Evolutionary conservation across 768 basidiomycete species (phyloP).

Genomic region (Lactarius trivialis): DNA sequence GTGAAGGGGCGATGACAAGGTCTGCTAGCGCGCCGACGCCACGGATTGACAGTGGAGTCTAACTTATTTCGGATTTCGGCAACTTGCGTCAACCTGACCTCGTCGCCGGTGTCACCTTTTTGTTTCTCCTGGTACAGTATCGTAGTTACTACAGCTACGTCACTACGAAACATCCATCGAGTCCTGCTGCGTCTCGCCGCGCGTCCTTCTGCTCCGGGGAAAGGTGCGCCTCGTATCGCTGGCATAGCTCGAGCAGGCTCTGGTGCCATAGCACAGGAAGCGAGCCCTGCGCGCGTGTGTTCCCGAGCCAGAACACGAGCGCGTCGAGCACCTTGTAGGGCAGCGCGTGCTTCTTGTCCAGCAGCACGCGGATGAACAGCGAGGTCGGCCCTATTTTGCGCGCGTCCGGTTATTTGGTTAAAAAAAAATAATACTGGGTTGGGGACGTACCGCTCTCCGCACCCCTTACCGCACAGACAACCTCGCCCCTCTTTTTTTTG

Average conservation of each 20-base stretch:
- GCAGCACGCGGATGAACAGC: constrained; percentile 90
- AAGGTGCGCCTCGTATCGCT: constrained; percentile 89
- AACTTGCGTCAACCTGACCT: too few relatives aligned
- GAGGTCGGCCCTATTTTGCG: constrained; percentile 69
- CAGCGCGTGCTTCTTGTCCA: constrained; percentile 97
- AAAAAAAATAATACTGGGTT: too few relatives aligned
- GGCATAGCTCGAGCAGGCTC: constrained; percentile 87
- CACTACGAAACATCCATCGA: constrained; percentile 45
- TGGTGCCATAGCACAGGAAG: constrained; percentile 99
- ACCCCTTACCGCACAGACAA: too few relatives aligned
- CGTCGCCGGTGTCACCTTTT: too few relatives aligned
- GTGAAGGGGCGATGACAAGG: too few relatives aligned
- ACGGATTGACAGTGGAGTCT: too few relatives aligned
- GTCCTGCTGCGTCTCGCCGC: constrained; percentile 58
- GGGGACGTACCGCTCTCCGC: too few relatives aligned
- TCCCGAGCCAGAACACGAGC: constrained; percentile 91
- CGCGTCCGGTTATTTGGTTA: too few relatives aligned
- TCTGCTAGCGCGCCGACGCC: too few relatives aligned
- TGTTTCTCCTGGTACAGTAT: neutral
- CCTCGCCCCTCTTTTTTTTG: too few relatives aligned
- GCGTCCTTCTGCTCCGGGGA: constrained; percentile 98
- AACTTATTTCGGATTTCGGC: too few relatives aligned
- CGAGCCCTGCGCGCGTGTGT: constrained; percentile 77
- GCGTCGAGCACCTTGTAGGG: constrained; percentile 98
- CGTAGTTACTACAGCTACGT: neutral